Base-by-base conservation (phyloP, 495 filamentous ascomycete species). In the Penicillium taxi region DNA sequence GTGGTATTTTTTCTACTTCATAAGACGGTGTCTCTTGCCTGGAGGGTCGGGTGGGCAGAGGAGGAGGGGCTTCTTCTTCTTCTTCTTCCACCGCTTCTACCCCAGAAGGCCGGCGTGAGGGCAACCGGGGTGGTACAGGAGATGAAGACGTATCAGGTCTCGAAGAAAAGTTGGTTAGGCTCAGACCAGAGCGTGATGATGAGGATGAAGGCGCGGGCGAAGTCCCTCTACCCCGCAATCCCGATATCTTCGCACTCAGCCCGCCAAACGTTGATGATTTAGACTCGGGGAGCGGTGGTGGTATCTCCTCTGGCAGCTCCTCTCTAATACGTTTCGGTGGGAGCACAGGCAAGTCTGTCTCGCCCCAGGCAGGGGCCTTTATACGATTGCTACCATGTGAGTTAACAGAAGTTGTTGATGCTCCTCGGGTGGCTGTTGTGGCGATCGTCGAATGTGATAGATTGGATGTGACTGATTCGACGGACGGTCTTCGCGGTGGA, bases 301-400 rank as follows among this genome's bases (percentile, higher is more conserved):
- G 49, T 29, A 32, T 19, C 26, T 42, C 9, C 19, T 48, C 26
- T 20, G 35, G 25, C 32, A 41, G 18, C 15, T 50, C 37, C 47
- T 53, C 45, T 47, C 40, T 50, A 16, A 46, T 36, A 40, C 61
- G 52, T 37, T 58, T 64, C 1, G 64, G 64, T 23, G 70, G 72
- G 20, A 75, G 44, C 7, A 58, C 53, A 27, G 69, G 69, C 21
- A 72, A 46, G 2, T 63, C 59, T 6, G 58, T 39, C 31, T 56
- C 63, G 13, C 64, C 64, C 58, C 66, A 74, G 32, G 65, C 58
- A 9, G 70, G 70, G 9, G 67, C 64, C 17, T 60, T 58, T 25
- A 55, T 52, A 17, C 49, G 51, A 32, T 49, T 47, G 30, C 41
- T 37, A 15, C 46, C 35, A 18, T 20, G 36, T 4, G 53, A 47